These are phyloP conservation scores for Claviceps capensis DNA, from an alignment of 2,329 filamentous ascomycete genomes.

Conservation along the genomic window DNA sequence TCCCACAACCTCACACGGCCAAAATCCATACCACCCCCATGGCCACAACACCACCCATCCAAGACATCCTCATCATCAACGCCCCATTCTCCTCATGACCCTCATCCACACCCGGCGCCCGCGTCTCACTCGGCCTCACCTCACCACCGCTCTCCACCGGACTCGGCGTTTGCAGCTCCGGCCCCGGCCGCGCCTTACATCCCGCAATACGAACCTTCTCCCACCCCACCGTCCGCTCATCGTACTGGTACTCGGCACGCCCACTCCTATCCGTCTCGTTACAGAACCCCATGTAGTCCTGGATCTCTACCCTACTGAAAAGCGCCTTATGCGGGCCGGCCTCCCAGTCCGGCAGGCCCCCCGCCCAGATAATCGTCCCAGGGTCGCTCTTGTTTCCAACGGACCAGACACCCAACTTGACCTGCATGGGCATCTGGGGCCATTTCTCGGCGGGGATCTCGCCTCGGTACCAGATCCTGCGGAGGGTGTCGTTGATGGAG, in stretches of 20 bases:
- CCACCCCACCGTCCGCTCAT: slow-evolving; percentile 15
- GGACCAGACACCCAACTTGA: slow-evolving; percentile 48
- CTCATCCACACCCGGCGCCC: neutral
- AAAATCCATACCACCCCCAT: slow-evolving; percentile 9
- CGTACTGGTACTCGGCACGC: slow-evolving; percentile 15
- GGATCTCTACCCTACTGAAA: slow-evolving; percentile 14
- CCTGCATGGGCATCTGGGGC: slow-evolving; percentile 56
- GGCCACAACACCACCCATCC: slow-evolving; percentile 4
- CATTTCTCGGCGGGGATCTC: slow-evolving; percentile 35
- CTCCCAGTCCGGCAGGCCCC: slow-evolving; percentile 31
- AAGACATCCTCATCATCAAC: neutral
- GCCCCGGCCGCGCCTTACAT: slow-evolving; percentile 12
- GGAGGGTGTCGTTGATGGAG: slow-evolving; percentile 37
- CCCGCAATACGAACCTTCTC: slow-evolving; percentile 16
- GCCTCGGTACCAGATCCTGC: slow-evolving; percentile 24
- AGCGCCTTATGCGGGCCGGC: slow-evolving; percentile 14
- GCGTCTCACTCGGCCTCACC: slow-evolving; percentile 1
- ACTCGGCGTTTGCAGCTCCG: slow-evolving; percentile 2
- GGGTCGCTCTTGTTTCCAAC: slow-evolving; percentile 33
- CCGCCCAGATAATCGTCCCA: slow-evolving; percentile 57
- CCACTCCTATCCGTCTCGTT: slow-evolving; percentile 7
- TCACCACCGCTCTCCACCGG: slow-evolving; percentile 4
- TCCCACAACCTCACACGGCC: neutral
- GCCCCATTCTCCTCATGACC: slow-evolving; percentile 5
- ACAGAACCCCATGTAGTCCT: slow-evolving; percentile 18